These are phyloP conservation scores for Samsoniella hepiali DNA, from an alignment of 2,329 filamentous ascomycete species.

Conservation along the genomic window DNA sequence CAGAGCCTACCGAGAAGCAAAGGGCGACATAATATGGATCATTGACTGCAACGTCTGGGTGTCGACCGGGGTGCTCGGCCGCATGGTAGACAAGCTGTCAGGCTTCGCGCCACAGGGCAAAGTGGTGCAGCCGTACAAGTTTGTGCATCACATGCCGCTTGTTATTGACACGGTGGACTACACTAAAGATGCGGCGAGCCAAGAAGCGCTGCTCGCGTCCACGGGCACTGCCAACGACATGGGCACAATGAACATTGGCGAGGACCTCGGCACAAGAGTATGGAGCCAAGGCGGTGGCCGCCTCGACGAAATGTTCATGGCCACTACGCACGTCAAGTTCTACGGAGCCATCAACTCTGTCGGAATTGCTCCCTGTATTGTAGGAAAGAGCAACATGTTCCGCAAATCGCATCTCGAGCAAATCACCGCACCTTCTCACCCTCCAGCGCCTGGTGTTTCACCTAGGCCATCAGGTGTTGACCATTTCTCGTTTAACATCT, in stretches of 20 bases:
- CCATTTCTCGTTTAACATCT: constrained; percentile 93
- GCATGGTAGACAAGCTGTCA: constrained; percentile 85
- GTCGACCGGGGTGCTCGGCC: constrained; percentile 69
- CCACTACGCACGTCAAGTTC: constrained; percentile 92
- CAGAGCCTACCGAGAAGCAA: constrained; percentile 83
- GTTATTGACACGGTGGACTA: constrained; percentile 67
- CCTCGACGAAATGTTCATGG: constrained; percentile 92
- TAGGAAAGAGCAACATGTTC: constrained; percentile 99
- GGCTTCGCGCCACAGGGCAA: constrained; percentile 56
- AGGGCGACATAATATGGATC: constrained; percentile 87
- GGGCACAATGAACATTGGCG: constrained; percentile 12
- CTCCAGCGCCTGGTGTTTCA: constrained; percentile 40
- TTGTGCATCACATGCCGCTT: constrained; percentile 90
- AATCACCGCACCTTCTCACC: constrained; percentile 54
- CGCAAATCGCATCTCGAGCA: constrained; percentile 83
- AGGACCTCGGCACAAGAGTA: constrained; percentile 29
- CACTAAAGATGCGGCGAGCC: constrained; percentile 21
- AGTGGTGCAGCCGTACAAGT: constrained; percentile 68
- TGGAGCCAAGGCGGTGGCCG: constrained; percentile 65
- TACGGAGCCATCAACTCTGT: constrained; percentile 97
- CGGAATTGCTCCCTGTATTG: constrained; percentile 83
- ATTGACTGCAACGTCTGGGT: constrained; percentile 98
- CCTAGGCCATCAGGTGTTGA: constrained; percentile 68
- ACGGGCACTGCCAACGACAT: constrained; percentile 29
- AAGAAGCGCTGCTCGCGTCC: constrained; percentile 33